phyloP scores from a whole-genome alignment of 768 basidiomycete species.

The Lentinula edodes region DNA sequence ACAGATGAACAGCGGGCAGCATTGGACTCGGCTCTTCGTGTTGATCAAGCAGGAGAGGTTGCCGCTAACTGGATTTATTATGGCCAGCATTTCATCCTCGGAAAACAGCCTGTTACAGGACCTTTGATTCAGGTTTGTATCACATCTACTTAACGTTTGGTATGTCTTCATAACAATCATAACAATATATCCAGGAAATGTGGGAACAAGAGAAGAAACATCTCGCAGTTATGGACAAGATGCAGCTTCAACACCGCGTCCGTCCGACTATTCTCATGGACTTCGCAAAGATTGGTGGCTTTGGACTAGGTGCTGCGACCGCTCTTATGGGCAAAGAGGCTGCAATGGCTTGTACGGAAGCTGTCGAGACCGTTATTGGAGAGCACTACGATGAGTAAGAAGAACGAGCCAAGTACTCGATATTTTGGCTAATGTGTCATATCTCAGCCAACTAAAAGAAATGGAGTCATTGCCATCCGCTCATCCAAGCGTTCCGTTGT shows the following conservation, averaged over 20 bases:
- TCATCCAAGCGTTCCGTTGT: slow-evolving; percentile 74
- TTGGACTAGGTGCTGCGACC: slow-evolving; percentile 79
- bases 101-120: slow-evolving; percentile 48
- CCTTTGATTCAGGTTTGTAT: slow-evolving; percentile 68
- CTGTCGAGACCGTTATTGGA: slow-evolving; percentile 95
- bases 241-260: slow-evolving; percentile 77
- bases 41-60: slow-evolving; percentile 94
- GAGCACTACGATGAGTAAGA: slow-evolving; percentile 98
- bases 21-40: slow-evolving; percentile 69
- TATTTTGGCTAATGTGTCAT: not conserved
- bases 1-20: slow-evolving; percentile 39
- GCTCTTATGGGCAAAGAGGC: slow-evolving; percentile 88
- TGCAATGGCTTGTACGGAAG: slow-evolving; percentile 98
- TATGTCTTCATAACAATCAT: not conserved
- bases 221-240: slow-evolving; percentile 75
- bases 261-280: slow-evolving; percentile 83
- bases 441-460: slow-evolving; percentile 71
- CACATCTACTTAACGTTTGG: not conserved
- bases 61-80: slow-evolving; percentile 95
- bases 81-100: slow-evolving; percentile 77
- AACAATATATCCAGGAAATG: slow-evolving; percentile 66
- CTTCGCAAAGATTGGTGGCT: slow-evolving; percentile 82
- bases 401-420: not conserved
- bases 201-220: slow-evolving; percentile 97
- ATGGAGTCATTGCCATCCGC: slow-evolving; percentile 55